These are phyloP conservation scores for Microthyrium microscopicum DNA, from an alignment of 2,329 filamentous ascomycete genomes.

Conservation along the genomic window DNA sequence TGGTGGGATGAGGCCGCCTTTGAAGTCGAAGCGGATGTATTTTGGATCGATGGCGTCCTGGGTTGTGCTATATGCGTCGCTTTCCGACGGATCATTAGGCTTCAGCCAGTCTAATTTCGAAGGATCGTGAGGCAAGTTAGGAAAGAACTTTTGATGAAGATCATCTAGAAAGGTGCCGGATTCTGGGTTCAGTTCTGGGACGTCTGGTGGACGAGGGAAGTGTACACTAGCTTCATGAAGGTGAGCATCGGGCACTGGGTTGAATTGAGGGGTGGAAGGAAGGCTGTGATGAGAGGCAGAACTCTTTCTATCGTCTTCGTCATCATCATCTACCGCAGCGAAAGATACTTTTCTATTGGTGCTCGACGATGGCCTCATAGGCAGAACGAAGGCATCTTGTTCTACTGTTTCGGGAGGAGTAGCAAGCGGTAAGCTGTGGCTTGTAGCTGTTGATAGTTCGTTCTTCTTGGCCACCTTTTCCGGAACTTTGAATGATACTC, in stretches of 20 bases:
- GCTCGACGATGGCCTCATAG: too few species aligned
- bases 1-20: slow-evolving; percentile 64
- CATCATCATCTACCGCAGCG: too few species aligned
- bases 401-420: too few species aligned
- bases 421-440: too few species aligned
- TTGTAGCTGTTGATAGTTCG: too few species aligned
- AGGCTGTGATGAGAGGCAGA: too few species aligned
- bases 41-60: slow-evolving; percentile 56
- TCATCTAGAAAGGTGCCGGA: slow-evolving; percentile 70
- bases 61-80: slow-evolving; percentile 68
- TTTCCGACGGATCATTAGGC: slow-evolving; percentile 45
- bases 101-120: slow-evolving; percentile 82
- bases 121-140: slow-evolving; percentile 68
- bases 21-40: slow-evolving; percentile 77
- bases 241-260: neutral
- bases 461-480: too few species aligned
- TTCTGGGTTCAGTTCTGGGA: slow-evolving; percentile 64
- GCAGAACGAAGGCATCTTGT: too few species aligned
- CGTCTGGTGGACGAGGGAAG: slow-evolving; percentile 39
- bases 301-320: too few species aligned
- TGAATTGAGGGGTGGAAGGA: neutral
- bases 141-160: slow-evolving; percentile 88
- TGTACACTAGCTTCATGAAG: slow-evolving; percentile 29
- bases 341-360: too few species aligned
- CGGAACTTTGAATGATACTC: too few species aligned